Conservation (phyloP, 805 yeast species). For the Scheffersomyces amazonensis region DNA sequence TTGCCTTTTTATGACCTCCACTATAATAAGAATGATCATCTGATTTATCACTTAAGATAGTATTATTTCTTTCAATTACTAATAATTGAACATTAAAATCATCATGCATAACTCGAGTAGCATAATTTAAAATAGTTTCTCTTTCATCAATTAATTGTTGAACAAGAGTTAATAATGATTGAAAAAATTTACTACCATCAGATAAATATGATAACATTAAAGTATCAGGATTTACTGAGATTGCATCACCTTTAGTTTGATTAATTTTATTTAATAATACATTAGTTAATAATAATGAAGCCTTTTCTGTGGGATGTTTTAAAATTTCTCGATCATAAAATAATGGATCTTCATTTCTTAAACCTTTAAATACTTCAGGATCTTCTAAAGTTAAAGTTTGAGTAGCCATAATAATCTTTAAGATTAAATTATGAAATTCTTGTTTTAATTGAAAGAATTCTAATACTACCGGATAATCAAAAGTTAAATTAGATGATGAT, state of each 20-base stretch:
- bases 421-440: constrained; percentile 57
- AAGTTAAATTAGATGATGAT: constrained; percentile 22
- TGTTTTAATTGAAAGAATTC: constrained; percentile 79
- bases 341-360: constrained; percentile 52
- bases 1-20: constrained; percentile 30
- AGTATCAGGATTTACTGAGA: constrained; percentile 39
- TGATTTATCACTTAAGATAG: constrained; percentile 31
- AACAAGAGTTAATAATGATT: constrained; percentile 38
- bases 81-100: constrained; percentile 61
- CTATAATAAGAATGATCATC: constrained; percentile 35
- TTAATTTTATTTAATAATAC: constrained; percentile 48
- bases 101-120: constrained; percentile 75
- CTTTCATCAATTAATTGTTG: constrained; percentile 67
- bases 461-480: constrained; percentile 53
- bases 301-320: constrained; percentile 44
- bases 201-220: constrained; percentile 35
- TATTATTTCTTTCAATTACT: constrained; percentile 45
- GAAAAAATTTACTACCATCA: constrained; percentile 32
- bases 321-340: constrained; percentile 38
- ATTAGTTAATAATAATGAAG: constrained; percentile 45
- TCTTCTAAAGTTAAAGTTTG: constrained; percentile 70
- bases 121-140: constrained; percentile 66
- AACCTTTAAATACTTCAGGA: constrained; percentile 68
- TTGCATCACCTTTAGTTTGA: constrained; percentile 22
- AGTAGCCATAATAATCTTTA: constrained; percentile 60